These are phyloP conservation scores for Neopestalotiopsis sp. DNA, from an alignment of 2,329 filamentous ascomycete genomes.

Conservation along the genomic window DNA sequence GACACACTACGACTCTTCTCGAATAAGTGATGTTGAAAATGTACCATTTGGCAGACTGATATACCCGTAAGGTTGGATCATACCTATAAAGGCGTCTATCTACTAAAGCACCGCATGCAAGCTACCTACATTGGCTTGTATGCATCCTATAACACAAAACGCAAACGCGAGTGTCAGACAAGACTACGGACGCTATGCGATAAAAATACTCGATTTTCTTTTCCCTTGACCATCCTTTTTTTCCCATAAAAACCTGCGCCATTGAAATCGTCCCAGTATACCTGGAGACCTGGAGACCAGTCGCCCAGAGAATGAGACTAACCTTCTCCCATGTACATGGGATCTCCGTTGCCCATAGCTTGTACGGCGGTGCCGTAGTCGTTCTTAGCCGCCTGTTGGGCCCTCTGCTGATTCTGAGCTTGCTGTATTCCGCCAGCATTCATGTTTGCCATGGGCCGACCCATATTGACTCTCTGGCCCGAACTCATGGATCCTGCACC, in stretches of 20 bases:
- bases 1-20: too few relatives aligned
- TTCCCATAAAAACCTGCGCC: background rate
- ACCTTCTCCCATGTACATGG: conserved; percentile 54
- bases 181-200: conserved; percentile 1
- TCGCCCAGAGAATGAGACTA: conserved; percentile 25
- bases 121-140: background rate
- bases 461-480: conserved; percentile 45
- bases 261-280: background rate
- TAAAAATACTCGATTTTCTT: background rate
- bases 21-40: too few relatives aligned
- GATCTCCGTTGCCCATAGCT: conserved; percentile 49
- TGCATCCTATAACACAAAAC: background rate
- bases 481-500: conserved; percentile 42
- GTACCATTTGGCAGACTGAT: too few relatives aligned
- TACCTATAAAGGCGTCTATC: background rate
- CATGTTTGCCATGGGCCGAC: conserved; percentile 52
- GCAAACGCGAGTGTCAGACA: background rate
- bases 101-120: background rate
- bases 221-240: background rate
- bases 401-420: conserved; percentile 33
- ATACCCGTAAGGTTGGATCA: too few relatives aligned
- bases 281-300: background rate
- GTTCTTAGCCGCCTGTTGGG: conserved; percentile 18
- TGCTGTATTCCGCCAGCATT: conserved; percentile 41
- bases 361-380: conserved; percentile 53